These are phyloP conservation scores for Daldinia vernicosa DNA, from an alignment of 495 filamentous ascomycete genomes.

Conservation along the genomic window DNA sequence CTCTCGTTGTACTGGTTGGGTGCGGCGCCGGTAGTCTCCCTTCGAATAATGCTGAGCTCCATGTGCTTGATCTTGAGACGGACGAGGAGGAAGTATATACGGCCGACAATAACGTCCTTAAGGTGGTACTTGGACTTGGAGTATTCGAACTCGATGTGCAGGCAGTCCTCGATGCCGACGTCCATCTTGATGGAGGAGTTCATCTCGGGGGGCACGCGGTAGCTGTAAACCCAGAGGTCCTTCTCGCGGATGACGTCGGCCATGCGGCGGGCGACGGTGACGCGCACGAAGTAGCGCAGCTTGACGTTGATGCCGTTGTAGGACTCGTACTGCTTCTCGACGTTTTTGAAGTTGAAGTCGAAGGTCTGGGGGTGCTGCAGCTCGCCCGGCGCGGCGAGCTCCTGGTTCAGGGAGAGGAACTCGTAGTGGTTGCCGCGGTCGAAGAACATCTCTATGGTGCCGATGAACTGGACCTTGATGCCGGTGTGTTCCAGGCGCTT, in stretches of 20 bases:
- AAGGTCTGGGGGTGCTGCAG: constrained; percentile 98
- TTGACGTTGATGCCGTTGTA: constrained; percentile 99
- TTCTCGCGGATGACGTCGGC: constrained; percentile 98
- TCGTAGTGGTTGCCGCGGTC: constrained; percentile 99
- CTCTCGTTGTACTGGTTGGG: constrained; percentile 99
- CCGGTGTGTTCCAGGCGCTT: constrained; percentile 97
- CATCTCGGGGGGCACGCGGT: constrained; percentile 97
- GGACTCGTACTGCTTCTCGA: constrained; percentile 99
- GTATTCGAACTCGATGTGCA: constrained; percentile 99
- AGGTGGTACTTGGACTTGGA: constrained; percentile 99
- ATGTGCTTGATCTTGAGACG: constrained; percentile 99
- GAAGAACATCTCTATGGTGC: constrained; percentile 99
- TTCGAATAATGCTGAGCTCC: constrained; percentile 96
- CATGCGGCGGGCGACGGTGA: constrained; percentile 96
- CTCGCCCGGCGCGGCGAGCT: constrained; percentile 94
- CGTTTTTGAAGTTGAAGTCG: constrained; percentile 99
- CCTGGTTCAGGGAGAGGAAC: constrained; percentile 94
- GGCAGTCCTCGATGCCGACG: constrained; percentile 98
- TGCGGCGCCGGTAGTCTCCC: constrained; percentile 96
- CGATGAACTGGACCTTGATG: constrained; percentile 99
- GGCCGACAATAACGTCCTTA: constrained; percentile 98
- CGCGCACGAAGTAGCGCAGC: constrained; percentile 96
- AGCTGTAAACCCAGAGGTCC: constrained; percentile 99
- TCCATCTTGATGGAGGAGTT: constrained; percentile 99
- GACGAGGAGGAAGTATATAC: constrained; percentile 98